phyloP scores from a whole-genome alignment of 805 yeast genomes.

The Yarrowia sp. region DNA sequence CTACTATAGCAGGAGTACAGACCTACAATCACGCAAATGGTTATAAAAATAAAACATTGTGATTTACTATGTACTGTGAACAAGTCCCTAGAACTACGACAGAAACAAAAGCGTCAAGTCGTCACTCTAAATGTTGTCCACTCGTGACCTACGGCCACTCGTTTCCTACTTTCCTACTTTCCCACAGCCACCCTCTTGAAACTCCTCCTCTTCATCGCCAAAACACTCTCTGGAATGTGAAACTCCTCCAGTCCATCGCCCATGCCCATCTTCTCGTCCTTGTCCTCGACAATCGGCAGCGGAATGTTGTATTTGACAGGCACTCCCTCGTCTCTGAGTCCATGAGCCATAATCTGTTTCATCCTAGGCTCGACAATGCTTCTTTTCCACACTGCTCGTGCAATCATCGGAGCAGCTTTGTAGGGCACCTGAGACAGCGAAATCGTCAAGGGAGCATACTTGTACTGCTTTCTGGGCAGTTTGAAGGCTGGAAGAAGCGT shows the following conservation, averaged over 20 bases:
- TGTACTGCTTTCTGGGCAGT: conserved; percentile 15
- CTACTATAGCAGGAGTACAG: no score
- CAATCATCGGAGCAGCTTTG: conserved; percentile 24
- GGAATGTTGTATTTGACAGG: conserved; percentile 22
- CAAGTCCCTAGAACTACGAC: no score
- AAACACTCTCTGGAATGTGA: neutral
- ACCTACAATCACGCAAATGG: no score
- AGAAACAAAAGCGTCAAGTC: neutral
- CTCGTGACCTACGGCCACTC: neutral
- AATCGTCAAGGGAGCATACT: conserved; percentile 9
- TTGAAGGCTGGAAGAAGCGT: conserved; percentile 5
- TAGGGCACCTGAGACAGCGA: conserved; percentile 1
- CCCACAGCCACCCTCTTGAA: conserved; percentile 5
- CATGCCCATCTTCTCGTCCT: conserved; percentile 25
- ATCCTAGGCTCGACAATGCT: conserved; percentile 16
- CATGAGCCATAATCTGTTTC: conserved; percentile 15
- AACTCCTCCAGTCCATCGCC: conserved; percentile 23
- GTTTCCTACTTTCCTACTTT: neutral
- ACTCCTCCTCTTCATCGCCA: neutral
- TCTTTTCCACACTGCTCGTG: conserved; percentile 19
- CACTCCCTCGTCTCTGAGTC: conserved; percentile 23
- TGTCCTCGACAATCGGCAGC: conserved; percentile 3
- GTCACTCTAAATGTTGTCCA: no score
- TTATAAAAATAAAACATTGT: no score
- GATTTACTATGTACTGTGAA: no score